These are phyloP conservation scores for Kuraishia hungarica DNA, from an alignment of 805 yeast species.

Conservation along the genomic window DNA sequence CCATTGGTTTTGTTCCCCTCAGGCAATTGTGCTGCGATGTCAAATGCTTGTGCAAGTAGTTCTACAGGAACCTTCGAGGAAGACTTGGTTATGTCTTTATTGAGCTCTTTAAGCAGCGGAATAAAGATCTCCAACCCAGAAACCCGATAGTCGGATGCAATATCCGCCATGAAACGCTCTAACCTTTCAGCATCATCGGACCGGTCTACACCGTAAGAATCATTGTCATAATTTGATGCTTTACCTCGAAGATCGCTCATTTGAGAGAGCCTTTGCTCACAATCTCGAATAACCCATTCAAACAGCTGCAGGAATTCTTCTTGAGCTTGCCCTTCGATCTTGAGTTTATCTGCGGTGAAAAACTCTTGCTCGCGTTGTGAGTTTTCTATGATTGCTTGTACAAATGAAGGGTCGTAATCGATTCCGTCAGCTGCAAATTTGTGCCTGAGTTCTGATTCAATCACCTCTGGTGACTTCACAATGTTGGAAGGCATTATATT, in stretches of 20 bases:
- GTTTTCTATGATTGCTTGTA: conserved; percentile 5
- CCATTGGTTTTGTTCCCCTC: conserved; percentile 15
- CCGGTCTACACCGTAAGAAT: not conserved
- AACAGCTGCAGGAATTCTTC: conserved; percentile 2
- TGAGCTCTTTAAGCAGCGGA: conserved; percentile 1
- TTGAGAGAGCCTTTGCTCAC: conserved; percentile 1
- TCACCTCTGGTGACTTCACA: conserved; percentile 8
- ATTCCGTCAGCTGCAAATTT: conserved; percentile 1
- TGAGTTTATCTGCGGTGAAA: not conserved
- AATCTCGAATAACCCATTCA: conserved; percentile 2
- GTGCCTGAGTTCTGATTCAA: conserved; percentile 5
- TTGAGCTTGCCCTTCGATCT: conserved; percentile 1
- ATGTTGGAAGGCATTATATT: not conserved
- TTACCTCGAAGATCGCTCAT: not conserved
- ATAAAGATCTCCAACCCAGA: conserved; percentile 4
- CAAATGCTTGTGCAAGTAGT: conserved; percentile 27
- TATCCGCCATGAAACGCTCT: not conserved
- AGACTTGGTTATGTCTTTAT: conserved; percentile 3
- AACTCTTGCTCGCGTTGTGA: conserved; percentile 1
- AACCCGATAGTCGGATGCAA: conserved; percentile 1
- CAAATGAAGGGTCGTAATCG: conserved; percentile 4
- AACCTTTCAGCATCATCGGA: not conserved
- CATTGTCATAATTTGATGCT: not conserved
- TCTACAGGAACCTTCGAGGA: conserved; percentile 22
- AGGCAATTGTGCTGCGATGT: conserved; percentile 28